These are phyloP conservation scores for Candida tropicalis DNA, from an alignment of 1,139 yeast genomes.

Conservation along the genomic window DNA sequence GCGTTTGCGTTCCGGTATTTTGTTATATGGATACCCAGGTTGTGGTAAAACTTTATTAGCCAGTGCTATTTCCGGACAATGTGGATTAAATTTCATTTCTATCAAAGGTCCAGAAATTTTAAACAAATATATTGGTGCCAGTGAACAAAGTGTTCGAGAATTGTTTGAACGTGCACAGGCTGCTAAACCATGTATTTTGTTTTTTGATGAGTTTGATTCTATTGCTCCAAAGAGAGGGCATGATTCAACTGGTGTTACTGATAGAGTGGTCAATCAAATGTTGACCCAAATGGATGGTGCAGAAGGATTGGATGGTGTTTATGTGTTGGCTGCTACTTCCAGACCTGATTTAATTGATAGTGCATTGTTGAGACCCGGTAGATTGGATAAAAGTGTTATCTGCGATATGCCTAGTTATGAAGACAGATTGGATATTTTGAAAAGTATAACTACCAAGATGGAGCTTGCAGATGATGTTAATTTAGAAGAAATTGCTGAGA, in stretches of 20 bases:
- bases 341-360: conserved; percentile 95
- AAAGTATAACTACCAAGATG: conserved; percentile 62
- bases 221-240: conserved; percentile 98
- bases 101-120: conserved; percentile 96
- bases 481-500: conserved; percentile 55
- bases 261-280: conserved; percentile 95
- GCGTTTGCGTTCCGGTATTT: conserved; percentile 83
- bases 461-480: conserved; percentile 52
- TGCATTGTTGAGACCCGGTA: conserved; percentile 92
- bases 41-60: conserved; percentile 96
- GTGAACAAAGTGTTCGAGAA: conserved; percentile 93
- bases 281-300: conserved; percentile 99
- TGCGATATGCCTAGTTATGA: conserved; percentile 81
- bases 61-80: conserved; percentile 91
- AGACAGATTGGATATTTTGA: conserved; percentile 75
- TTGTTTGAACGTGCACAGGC: conserved; percentile 92
- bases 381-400: conserved; percentile 87
- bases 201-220: conserved; percentile 96
- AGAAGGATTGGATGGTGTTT: conserved; percentile 95
- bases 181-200: conserved; percentile 90
- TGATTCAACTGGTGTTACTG: conserved; percentile 97
- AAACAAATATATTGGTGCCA: conserved; percentile 96
- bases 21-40: conserved; percentile 95
- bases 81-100: conserved; percentile 91
- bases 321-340: conserved; percentile 93